phyloP scores from a whole-genome alignment of 352 stramenopile genomes.

The Globisporangium iwayamae region DNA sequence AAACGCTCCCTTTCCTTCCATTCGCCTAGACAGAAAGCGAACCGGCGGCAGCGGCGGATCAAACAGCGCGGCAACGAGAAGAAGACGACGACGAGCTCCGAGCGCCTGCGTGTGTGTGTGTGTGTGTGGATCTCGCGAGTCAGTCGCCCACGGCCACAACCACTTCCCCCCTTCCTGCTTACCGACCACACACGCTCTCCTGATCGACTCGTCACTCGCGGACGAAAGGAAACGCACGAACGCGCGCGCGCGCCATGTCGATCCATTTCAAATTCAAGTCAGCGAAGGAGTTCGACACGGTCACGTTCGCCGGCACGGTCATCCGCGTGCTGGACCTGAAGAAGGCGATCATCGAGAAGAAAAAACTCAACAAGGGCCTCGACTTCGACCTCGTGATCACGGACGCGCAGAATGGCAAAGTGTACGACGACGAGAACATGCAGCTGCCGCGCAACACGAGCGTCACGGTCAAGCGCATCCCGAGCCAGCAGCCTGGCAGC shows the following conservation, averaged over 20 bases:
- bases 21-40: not conserved
- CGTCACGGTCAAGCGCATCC: constrained; percentile 90
- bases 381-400: constrained; percentile 92
- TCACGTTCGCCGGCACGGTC: constrained; percentile 79
- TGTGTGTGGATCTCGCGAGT: not conserved
- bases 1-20: not conserved
- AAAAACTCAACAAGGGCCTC: constrained; percentile 89
- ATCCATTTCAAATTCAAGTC: constrained; percentile 92
- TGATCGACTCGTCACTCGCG: not conserved
- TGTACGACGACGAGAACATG: constrained; percentile 90
- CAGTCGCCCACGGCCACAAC: too few relatives aligned
- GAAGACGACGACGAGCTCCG: not conserved
- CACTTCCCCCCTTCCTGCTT: not conserved
- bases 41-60: not conserved
- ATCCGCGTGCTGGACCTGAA: constrained; percentile 90
- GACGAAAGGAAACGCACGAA: not conserved
- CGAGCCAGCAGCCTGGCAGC: constrained; percentile 69
- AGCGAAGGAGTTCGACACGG: constrained; percentile 87
- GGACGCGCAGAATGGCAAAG: constrained; percentile 89
- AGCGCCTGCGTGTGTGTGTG: not conserved
- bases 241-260: constrained; percentile 45
- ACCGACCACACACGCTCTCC: not conserved
- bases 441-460: constrained; percentile 89
- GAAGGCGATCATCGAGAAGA: constrained; percentile 92
- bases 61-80: not conserved